Evolutionary conservation across 2,329 filamentous ascomycete species (phyloP).

Genomic region (Aphanocladium album): DNA sequence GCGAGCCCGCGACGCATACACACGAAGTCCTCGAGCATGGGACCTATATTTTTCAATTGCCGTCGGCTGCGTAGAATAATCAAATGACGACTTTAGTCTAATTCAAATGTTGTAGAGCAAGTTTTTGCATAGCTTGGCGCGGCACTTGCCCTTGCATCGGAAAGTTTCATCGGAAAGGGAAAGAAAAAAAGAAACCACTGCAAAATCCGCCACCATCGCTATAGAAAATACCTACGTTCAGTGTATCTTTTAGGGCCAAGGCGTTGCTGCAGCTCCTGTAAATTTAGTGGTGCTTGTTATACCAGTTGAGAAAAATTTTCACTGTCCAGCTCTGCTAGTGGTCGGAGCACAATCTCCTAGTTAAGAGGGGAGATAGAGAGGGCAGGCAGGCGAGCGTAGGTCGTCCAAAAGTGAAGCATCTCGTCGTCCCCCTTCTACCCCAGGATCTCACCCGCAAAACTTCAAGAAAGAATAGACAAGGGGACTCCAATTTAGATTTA

Average conservation of each 20-base stretch:
- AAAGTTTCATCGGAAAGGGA: not conserved
- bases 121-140: not conserved
- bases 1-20: not conserved
- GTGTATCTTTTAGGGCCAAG: not conserved
- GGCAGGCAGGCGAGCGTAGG: too few relatives aligned
- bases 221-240: too few relatives aligned
- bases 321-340: not conserved
- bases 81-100: not conserved
- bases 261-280: not conserved
- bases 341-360: not conserved
- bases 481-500: conserved; percentile 10
- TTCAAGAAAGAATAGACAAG: not conserved
- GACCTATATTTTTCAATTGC: conserved; percentile 2
- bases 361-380: not conserved
- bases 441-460: conserved; percentile 12
- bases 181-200: not conserved
- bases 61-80: not conserved
- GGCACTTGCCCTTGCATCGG: not conserved
- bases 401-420: not conserved
- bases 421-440: conserved; percentile 7
- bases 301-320: not conserved
- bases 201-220: too few relatives aligned
- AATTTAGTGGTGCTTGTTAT: not conserved
- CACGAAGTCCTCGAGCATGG: not conserved
- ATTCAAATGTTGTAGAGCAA: not conserved